Conservation (phyloP, 768 basidiomycete genomes). For the Tulasnella sp. region DNA sequence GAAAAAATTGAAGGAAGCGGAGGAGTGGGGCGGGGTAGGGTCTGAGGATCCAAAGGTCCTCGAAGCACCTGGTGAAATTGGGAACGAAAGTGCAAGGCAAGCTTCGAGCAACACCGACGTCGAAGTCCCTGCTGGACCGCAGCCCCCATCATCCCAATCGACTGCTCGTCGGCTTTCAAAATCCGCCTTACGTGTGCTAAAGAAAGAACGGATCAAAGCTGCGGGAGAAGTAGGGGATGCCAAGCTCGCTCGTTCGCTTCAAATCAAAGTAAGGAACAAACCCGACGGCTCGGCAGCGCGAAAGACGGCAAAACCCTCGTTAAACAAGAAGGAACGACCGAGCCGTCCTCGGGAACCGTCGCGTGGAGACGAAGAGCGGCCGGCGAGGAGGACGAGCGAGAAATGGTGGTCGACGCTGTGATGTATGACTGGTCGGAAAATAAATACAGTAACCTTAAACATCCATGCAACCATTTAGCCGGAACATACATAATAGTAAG, state of each 20-base stretch:
- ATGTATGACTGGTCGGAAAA: not conserved
- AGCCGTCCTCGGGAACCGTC: not conserved
- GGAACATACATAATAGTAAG: no score
- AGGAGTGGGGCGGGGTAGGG: not conserved
- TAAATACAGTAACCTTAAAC: not conserved
- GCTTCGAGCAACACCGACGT: not conserved
- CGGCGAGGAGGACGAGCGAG: slow-evolving; percentile 2
- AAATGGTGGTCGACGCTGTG: slow-evolving; percentile 11
- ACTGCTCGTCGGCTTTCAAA: not conserved
- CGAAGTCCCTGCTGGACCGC: not conserved
- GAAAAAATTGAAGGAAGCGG: not conserved
- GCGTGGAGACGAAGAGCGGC: not conserved
- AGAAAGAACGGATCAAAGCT: slow-evolving; percentile 1
- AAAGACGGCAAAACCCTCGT: not conserved
- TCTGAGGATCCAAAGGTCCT: not conserved
- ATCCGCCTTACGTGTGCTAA: not conserved
- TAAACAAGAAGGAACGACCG: not conserved
- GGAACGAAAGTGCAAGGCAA: not conserved
- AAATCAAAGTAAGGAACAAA: not conserved
- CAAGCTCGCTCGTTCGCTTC: not conserved
- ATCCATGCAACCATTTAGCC: no score
- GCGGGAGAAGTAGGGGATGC: not conserved
- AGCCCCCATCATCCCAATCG: no score
- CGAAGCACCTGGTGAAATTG: not conserved
- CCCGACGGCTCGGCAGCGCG: not conserved